These are phyloP conservation scores for Lactifluus rugatus DNA, from an alignment of 768 basidiomycete species.

Conservation along the genomic window DNA sequence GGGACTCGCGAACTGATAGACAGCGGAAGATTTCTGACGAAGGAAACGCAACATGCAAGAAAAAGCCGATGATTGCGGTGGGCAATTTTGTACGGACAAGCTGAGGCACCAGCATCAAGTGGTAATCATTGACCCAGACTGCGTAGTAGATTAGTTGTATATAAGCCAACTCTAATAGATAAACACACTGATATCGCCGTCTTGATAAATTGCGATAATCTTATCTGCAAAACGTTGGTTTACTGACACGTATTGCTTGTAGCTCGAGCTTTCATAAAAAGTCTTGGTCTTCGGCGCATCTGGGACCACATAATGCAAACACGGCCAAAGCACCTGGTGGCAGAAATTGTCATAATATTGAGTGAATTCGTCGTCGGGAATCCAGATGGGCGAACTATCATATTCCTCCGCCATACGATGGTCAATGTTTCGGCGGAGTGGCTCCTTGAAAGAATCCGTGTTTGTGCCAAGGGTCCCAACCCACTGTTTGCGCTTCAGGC, in stretches of 20 bases:
- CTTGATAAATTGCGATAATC: conserved; percentile 70
- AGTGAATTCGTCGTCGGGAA: conserved; percentile 69
- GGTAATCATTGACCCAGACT: conserved; percentile 93
- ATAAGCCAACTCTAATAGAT: not conserved
- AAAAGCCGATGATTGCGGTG: conserved; percentile 75
- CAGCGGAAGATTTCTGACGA: conserved; percentile 94
- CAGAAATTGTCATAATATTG: conserved; percentile 82
- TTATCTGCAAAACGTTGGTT: conserved; percentile 85
- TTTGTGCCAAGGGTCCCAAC: conserved; percentile 68
- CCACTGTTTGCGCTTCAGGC: conserved; percentile 44
- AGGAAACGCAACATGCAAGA: conserved; percentile 95
- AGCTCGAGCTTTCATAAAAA: conserved; percentile 72
- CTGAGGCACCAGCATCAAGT: conserved; percentile 84
- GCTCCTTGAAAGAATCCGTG: conserved; percentile 54
- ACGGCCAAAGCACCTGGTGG: conserved; percentile 85
- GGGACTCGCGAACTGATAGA: conserved; percentile 63
- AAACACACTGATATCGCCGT: conserved; percentile 69
- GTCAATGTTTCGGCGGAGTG: conserved; percentile 48
- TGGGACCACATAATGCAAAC: conserved; percentile 76
- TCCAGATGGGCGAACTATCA: conserved; percentile 58
- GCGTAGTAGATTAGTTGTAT: conserved; percentile 3
- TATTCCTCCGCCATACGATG: conserved; percentile 33
- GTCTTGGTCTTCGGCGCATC: conserved; percentile 77
- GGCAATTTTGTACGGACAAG: conserved; percentile 67
- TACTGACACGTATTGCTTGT: conserved; percentile 78